Conservation (phyloP, 495 filamentous ascomycete species). For the Aspergillus affinis region DNA sequence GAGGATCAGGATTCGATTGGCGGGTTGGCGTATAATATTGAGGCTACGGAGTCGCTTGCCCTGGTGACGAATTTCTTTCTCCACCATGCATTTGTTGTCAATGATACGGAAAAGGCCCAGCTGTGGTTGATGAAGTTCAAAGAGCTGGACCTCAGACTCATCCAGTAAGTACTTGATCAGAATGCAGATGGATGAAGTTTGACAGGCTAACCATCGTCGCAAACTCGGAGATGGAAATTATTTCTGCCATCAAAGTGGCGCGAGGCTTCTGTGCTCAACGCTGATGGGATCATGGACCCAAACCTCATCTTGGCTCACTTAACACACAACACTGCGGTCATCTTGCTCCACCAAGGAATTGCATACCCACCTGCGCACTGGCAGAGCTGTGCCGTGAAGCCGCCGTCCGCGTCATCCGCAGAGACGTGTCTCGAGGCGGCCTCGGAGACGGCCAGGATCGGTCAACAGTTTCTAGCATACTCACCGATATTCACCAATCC, state of each 20-base stretch:
- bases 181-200: no score
- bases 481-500: slow-evolving; percentile 23
- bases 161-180: slow-evolving; percentile 9
- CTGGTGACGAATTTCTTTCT: slow-evolving; percentile 23
- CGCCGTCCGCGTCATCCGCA: slow-evolving; percentile 19
- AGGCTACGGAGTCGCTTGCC: slow-evolving; percentile 22
- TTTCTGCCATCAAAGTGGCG: slow-evolving; percentile 25
- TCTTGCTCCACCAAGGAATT: slow-evolving; percentile 26
- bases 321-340: slow-evolving; percentile 28
- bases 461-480: slow-evolving; percentile 19
- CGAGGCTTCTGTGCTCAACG: slow-evolving; percentile 13
- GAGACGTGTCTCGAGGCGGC: slow-evolving; percentile 29
- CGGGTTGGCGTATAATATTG: slow-evolving; percentile 20
- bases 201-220: background rate
- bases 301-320: slow-evolving; percentile 29
- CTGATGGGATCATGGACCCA: slow-evolving; percentile 25
- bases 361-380: slow-evolving; percentile 25
- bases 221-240: slow-evolving; percentile 15
- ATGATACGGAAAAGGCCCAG: slow-evolving; percentile 14
- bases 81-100: slow-evolving; percentile 15
- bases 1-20: slow-evolving; percentile 18
- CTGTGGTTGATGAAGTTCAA: slow-evolving; percentile 21
- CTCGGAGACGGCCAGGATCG: slow-evolving; percentile 23
- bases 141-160: slow-evolving; percentile 14
- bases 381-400: slow-evolving; percentile 18